Evolutionary conservation across 495 filamentous ascomycete genomes (phyloP).

Genomic region (Daldinia childiae): DNA sequence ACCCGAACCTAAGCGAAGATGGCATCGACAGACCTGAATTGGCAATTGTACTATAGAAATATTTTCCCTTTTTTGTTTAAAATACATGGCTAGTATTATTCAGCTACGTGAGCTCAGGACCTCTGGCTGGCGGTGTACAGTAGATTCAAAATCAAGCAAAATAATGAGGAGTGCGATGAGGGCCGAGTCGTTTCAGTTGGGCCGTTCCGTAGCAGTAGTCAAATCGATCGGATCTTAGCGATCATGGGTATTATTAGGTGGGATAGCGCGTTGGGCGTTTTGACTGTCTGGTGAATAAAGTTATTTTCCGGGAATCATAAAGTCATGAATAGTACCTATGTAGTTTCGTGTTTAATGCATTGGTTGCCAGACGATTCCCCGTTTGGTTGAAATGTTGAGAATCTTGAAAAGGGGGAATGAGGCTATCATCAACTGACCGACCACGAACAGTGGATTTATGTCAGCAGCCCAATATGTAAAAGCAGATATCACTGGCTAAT

Average conservation of each 20-base stretch:
- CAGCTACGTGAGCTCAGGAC: slow-evolving; percentile 10
- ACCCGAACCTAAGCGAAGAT: slow-evolving; percentile 83
- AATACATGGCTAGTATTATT: slow-evolving; percentile 11
- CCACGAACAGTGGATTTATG: neutral
- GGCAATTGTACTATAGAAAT: slow-evolving; percentile 79
- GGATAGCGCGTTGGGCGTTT: neutral
- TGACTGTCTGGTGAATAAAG: neutral
- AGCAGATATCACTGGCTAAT: too few species aligned
- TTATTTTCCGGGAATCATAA: neutral
- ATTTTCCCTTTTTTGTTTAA: neutral
- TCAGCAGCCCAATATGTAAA: neutral
- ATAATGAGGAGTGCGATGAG: slow-evolving; percentile 9
- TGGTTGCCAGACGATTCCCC: neutral
- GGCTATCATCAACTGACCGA: neutral
- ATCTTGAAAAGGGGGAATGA: neutral
- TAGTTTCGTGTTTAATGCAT: neutral
- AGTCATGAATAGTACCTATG: neutral
- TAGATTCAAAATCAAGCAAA: slow-evolving; percentile 19
- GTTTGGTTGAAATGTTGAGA: neutral
- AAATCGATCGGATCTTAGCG: neutral
- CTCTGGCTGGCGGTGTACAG: slow-evolving; percentile 28
- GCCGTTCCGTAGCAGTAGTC: slow-evolving; percentile 2
- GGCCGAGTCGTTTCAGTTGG: neutral
- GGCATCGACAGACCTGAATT: slow-evolving; percentile 79
- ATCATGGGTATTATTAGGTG: neutral